Evolutionary conservation across 805 yeast genomes (phyloP), one percentile per base, ranked within the genome.

Genomic region (Teunomyces pallodes): DNA sequence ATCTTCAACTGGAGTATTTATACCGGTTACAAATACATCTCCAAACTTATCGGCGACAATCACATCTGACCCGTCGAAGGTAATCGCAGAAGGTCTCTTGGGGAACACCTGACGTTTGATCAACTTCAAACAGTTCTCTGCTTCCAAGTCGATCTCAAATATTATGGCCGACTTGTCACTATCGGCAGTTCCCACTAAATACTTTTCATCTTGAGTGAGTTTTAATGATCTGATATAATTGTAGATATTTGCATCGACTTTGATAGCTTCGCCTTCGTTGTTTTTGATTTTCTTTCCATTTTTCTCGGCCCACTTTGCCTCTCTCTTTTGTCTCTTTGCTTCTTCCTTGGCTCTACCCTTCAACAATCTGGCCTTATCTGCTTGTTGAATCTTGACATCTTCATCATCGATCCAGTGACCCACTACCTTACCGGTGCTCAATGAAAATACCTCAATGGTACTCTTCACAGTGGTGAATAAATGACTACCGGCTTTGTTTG

Each of bases 41-140:
- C 99, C 99, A 62, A 92, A 94, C 70, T 94, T 94, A 65, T 94
- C 99, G 16, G 96, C 97, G 20, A 91, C 78, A 2, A 90, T 64
- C 6, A 91, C 66, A 10, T 69, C 67, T 50, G 79, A 81, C 48
- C 80, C 67, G 30, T 85, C 76, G 0, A 83, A 68, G 6, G 88
- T 74, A 14, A 90, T 74, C 1, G 96, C 84, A 55, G 90, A 85
- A n/a, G 98, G 98, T 66, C 98, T 83, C 66, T 92, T 92, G 32
- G 97, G 90, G 59, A 89, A 86, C 4, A 80, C 77, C 61, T 90
- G 92, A 58, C 92, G 81, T 60, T 86, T 86, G 35, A 79, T 57
- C 14, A 85, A 63, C 17, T 61, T 62, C 32, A 88, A 68, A 47
- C 81, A 72, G 50, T 77, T 75, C 4, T 58, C 64, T 36, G 57